Base-by-base conservation (phyloP, 306 rosid species). In the Abrus pulchellus region DNA sequence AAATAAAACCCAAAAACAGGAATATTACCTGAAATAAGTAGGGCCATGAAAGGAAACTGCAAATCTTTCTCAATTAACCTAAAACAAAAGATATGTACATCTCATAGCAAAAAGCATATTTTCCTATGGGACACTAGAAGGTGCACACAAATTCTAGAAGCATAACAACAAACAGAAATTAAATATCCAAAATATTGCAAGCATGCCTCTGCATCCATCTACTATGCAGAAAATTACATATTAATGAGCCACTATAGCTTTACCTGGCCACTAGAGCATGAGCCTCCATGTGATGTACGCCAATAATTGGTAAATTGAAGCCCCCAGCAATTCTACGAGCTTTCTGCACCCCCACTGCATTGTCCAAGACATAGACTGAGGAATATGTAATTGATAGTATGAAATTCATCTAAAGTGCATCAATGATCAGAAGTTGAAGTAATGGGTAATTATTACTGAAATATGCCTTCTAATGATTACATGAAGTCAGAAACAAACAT, bases 211-310 rank as follows among this genome's bases (percentile, higher is more conserved):
- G 34, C 53, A 77, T 68, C n/a, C 63, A 80, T 54, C 48, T 27
- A 33, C 53, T 34, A 2, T 43, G 75, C 59, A 29, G 34, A 63
- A 75, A 61, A 45, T 13, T 67, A 52, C 13, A 63, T 30, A 74
- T 33, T 62, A 57, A 32, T 32, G 61, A 79, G 40, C 33, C 53
- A 74, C 10, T 69, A 56, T 13, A 52, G 79, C 8, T 66, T 43
- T 88, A 93, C 98, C 99, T 95, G 78, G 98, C 97, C 45, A 95
- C 97, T n/a, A 95, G 87, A 84, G 98, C 97, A 91, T 93, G 97
- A 82, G 98, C 99, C 76, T 95, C 99, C 98, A 93, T 95, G 85
- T 95, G 99, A 93, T 95, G 98, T 61, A 95, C 84, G 78, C 98
- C 98, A 83, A 93, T 55, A 50, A 95, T 89, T 33, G 99, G 99